Percentiles rank a stretch among this genome's conserved stretches.
Conservation (phyloP, 768 basidiomycete species). For the Amanita polypyramis region DNA sequence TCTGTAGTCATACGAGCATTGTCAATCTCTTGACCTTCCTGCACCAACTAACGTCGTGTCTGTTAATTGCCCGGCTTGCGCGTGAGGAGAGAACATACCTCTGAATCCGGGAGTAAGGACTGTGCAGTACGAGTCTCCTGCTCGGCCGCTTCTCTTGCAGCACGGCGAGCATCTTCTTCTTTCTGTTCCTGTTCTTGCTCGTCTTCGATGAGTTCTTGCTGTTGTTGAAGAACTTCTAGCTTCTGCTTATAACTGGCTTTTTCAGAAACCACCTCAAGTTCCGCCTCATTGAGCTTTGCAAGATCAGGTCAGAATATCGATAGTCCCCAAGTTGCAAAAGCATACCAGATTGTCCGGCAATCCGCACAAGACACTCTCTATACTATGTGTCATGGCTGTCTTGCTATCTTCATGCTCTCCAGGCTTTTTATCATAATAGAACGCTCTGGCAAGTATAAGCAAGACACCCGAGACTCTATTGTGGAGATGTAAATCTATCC, state of each 20-base stretch:
- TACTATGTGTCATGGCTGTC: slow-evolving; percentile 62
- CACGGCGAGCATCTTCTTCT: slow-evolving; percentile 85
- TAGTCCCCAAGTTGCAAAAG: not conserved
- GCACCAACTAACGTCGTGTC: slow-evolving; percentile 39
- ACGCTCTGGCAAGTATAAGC: slow-evolving; percentile 88
- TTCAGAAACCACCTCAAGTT: slow-evolving; percentile 90
- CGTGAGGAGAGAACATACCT: slow-evolving; percentile 34
- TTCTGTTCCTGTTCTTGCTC: slow-evolving; percentile 97
- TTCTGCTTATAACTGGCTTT: slow-evolving; percentile 96
- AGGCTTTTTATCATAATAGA: slow-evolving; percentile 77
- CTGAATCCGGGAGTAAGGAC: slow-evolving; percentile 79
- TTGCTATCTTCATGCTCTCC: slow-evolving; percentile 77
- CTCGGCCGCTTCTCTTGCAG: slow-evolving; percentile 72
- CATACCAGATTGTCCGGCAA: slow-evolving; percentile 88
- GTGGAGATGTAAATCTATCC: slow-evolving; percentile 88
- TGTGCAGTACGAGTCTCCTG: slow-evolving; percentile 70
- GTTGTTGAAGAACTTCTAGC: slow-evolving; percentile 93
- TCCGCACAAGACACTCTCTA: slow-evolving; percentile 87
- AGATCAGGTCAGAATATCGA: slow-evolving; percentile 4
- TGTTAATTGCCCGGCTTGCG: not conserved
- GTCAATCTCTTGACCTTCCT: slow-evolving; percentile 48
- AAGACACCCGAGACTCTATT: slow-evolving; percentile 90
- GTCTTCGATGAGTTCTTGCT: slow-evolving; percentile 98
- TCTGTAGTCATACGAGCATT: slow-evolving; percentile 96
- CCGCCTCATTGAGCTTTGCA: slow-evolving; percentile 86